Conservation (phyloP, 2,329 filamentous ascomycete genomes). For the Neobulgaria alba region DNA sequence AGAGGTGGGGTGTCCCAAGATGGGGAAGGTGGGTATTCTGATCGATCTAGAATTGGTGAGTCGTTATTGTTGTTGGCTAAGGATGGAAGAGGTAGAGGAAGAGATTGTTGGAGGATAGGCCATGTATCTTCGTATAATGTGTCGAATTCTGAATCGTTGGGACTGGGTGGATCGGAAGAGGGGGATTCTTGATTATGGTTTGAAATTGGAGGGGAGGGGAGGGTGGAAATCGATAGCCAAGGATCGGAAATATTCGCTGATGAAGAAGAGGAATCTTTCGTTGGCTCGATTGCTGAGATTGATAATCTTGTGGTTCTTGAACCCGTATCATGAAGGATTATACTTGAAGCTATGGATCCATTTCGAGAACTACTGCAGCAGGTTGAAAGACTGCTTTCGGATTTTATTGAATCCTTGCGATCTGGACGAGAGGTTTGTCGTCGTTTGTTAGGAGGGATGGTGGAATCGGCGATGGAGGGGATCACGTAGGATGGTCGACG, state of each 20-base stretch:
- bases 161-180: conserved; percentile 7
- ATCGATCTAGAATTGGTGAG: conserved; percentile 12
- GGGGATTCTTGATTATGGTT: conserved; percentile 8
- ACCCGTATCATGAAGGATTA: conserved; percentile 18
- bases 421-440: conserved; percentile 15
- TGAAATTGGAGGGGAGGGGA: conserved; percentile 23
- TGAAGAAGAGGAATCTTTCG: neutral
- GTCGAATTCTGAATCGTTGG: conserved; percentile 18
- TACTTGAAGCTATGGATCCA: conserved; percentile 18
- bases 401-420: conserved; percentile 5
- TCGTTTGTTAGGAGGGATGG: no score
- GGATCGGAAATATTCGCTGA: conserved; percentile 8
- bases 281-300: neutral
- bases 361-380: no score
- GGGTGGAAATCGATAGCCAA: conserved; percentile 16
- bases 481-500: conserved; percentile 28
- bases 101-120: conserved; percentile 14
- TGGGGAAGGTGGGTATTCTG: conserved; percentile 22
- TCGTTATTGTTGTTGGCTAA: conserved; percentile 14
- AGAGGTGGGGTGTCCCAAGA: conserved; percentile 22
- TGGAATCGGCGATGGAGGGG: conserved; percentile 17
- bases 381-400: conserved; percentile 5
- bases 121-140: conserved; percentile 25
- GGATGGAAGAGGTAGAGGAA: no score
- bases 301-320: neutral